Evolutionary conservation across 2,329 filamentous ascomycete species (phyloP).

Genomic region (Colletotrichum echinochloae): DNA sequence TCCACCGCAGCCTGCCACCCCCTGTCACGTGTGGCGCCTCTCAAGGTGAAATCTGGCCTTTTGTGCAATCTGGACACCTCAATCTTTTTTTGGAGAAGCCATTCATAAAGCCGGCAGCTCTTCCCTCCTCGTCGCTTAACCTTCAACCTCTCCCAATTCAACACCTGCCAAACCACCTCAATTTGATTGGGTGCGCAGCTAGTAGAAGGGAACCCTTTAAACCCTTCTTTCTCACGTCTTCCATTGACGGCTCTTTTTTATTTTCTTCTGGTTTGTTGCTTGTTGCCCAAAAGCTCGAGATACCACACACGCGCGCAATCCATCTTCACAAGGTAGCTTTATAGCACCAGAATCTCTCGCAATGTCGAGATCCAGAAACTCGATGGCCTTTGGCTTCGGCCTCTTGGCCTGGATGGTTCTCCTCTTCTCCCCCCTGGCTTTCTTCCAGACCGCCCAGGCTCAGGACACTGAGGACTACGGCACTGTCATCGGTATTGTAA

Average conservation of each 20-base stretch:
- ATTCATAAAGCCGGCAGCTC: slow-evolving; percentile 52
- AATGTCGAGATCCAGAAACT: slow-evolving; percentile 72
- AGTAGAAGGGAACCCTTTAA: slow-evolving; percentile 36
- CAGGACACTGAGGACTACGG: slow-evolving; percentile 83
- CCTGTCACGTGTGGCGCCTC: slow-evolving; percentile 49
- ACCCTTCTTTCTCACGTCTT: slow-evolving; percentile 17
- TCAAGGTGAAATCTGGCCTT: slow-evolving; percentile 63
- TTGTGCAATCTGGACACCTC: slow-evolving; percentile 60
- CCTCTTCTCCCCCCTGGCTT: slow-evolving; percentile 87
- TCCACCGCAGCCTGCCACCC: slow-evolving; percentile 24
- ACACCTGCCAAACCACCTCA: slow-evolving; percentile 38
- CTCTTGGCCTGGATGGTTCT: slow-evolving; percentile 91
- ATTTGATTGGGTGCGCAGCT: slow-evolving; percentile 36
- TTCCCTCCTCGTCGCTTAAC: slow-evolving; percentile 44
- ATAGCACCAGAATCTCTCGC: slow-evolving; percentile 36
- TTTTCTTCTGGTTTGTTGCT: slow-evolving; percentile 29
- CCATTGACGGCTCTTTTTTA: slow-evolving; percentile 11
- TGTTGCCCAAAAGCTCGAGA: background rate
- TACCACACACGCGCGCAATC: slow-evolving; percentile 31
- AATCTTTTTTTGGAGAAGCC: slow-evolving; percentile 50
- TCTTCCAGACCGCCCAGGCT: slow-evolving; percentile 81
- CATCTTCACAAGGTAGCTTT: slow-evolving; percentile 27
- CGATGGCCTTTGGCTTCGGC: slow-evolving; percentile 85
- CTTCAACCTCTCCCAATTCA: slow-evolving; percentile 29
- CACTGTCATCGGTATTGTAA: slow-evolving; percentile 91